Conservation (phyloP, 768 basidiomycete genomes). For the Steccherinum ochraceum region DNA sequence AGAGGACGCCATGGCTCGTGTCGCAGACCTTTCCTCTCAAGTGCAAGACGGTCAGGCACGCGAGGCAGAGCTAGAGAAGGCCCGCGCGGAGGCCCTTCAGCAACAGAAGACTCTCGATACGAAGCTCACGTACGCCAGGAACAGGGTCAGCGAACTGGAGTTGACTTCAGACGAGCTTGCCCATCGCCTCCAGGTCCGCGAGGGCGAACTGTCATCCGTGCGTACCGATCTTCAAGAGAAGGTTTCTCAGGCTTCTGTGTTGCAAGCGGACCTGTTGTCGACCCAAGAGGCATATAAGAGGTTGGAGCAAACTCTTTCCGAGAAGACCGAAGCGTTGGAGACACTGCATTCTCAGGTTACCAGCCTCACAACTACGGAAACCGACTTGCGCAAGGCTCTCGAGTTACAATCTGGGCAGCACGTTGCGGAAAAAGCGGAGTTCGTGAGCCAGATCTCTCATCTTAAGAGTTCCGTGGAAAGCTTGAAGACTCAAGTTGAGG, state of each 20-base stretch:
- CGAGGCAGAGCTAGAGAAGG: conserved; percentile 8
- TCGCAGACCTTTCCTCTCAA: not conserved
- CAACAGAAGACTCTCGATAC: conserved; percentile 3
- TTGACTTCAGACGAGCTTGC: conserved; percentile 5
- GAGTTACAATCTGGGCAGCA: not conserved
- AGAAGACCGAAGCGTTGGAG: not conserved
- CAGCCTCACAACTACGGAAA: not conserved
- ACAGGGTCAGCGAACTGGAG: conserved; percentile 4
- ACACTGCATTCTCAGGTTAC: not conserved
- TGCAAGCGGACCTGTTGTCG: not conserved
- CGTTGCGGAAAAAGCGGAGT: conserved; percentile 6
- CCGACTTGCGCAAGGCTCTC: not conserved
- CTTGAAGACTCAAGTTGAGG: not conserved
- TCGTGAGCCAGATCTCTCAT: conserved; percentile 1
- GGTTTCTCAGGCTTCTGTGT: not conserved
- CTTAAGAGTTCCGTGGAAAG: conserved; percentile 1
- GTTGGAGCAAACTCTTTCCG: not conserved
- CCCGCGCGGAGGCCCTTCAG: conserved; percentile 2
- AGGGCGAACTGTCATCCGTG: not conserved
- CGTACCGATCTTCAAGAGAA: not conserved
- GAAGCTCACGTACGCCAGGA: not conserved
- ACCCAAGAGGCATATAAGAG: not conserved
- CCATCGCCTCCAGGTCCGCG: not conserved
- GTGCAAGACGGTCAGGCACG: not conserved
- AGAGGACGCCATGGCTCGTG: not conserved